Conservation (phyloP, 306 rosid species). For the Pyrus pyrifolia region DNA sequence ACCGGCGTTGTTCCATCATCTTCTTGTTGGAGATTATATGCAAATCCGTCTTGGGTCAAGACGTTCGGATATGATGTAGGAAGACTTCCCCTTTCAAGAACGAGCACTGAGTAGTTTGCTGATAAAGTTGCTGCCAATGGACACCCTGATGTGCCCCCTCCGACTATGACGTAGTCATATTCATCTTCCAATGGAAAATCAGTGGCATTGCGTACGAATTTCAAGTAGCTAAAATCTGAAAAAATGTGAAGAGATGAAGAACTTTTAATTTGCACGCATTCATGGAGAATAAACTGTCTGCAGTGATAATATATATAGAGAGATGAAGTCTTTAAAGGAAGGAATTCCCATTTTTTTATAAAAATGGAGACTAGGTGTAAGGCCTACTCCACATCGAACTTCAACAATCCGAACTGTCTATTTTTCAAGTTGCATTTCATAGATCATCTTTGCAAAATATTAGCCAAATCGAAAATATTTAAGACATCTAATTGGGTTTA, state of each 20-base stretch:
- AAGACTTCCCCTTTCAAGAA: conserved; percentile 26
- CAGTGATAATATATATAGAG: too few species aligned
- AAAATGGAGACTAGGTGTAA: too few species aligned
- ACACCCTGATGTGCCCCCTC: conserved; percentile 36
- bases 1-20: conserved; percentile 9
- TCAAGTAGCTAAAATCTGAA: conserved; percentile 25
- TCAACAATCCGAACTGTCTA: rapidly evolving
- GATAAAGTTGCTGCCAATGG: conserved; percentile 33
- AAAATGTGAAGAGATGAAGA: neutral
- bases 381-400: too few species aligned
- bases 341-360: too few species aligned
- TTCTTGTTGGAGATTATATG: neutral
- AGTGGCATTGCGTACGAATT: conserved; percentile 4
- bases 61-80: neutral
- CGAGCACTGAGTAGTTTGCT: conserved; percentile 6
- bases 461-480: too few species aligned
- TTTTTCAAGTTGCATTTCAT: too few species aligned
- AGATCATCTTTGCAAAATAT: too few species aligned
- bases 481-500: too few species aligned
- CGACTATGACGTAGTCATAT: conserved; percentile 31
- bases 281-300: neutral
- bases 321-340: too few species aligned
- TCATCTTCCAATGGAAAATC: neutral
- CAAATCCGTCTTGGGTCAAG: neutral
- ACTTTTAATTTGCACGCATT: too few species aligned